Percentiles rank a stretch among this genome's conserved stretches.
Evolutionary conservation across 805 yeast genomes (phyloP).

Genomic region (Teunomyces pallodes): DNA sequence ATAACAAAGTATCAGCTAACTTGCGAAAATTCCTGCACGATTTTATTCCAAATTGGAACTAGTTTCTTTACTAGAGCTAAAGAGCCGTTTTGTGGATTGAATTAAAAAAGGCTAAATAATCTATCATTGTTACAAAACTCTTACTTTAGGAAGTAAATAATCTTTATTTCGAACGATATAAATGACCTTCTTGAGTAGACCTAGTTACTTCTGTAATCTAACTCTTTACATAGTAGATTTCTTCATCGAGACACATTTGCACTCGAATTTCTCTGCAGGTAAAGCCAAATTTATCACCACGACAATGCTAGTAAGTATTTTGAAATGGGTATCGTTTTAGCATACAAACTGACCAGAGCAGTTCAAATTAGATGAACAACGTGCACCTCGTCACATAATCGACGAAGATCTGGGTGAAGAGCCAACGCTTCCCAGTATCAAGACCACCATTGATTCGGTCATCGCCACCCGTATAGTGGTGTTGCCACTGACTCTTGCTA

Average conservation of each 20-base stretch:
- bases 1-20: slow-evolving; percentile 1
- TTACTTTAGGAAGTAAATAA: too few relatives aligned
- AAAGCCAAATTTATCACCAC: neutral
- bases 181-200: too few relatives aligned
- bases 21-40: slow-evolving; percentile 2
- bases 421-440: slow-evolving; percentile 15
- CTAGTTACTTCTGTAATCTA: neutral
- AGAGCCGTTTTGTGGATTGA: too few relatives aligned
- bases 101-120: too few relatives aligned
- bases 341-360: slow-evolving; percentile 10
- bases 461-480: slow-evolving; percentile 11
- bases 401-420: slow-evolving; percentile 33
- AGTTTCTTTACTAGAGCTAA: too few relatives aligned
- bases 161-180: too few relatives aligned
- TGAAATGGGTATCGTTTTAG: neutral
- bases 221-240: neutral
- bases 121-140: too few relatives aligned
- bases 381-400: slow-evolving; percentile 51
- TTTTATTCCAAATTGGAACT: neutral
- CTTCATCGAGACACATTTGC: neutral
- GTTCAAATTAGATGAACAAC: slow-evolving; percentile 50
- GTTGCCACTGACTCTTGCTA: slow-evolving; percentile 16
- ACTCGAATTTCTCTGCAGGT: neutral
- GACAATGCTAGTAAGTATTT: slow-evolving; percentile 10
- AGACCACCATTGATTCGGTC: neutral